phyloP scores from a whole-genome alignment of 2,329 filamentous ascomycete genomes.

The Penicillium sp. region DNA sequence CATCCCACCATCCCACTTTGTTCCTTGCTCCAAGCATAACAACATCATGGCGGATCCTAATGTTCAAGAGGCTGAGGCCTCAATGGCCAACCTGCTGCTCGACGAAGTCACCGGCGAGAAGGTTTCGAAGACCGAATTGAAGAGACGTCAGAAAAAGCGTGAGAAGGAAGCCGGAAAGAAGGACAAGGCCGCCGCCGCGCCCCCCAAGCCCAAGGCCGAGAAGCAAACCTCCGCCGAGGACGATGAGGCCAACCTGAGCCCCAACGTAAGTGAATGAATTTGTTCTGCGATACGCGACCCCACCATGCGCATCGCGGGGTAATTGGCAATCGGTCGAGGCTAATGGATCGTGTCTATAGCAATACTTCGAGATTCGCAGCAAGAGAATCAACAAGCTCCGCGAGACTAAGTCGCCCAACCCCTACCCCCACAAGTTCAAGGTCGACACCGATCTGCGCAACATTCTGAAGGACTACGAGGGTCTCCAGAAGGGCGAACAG shows the following conservation, averaged over 20 bases:
- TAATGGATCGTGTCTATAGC: slow-evolving; percentile 46
- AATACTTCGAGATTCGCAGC: slow-evolving; percentile 97
- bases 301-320: background rate
- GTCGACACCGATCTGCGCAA: slow-evolving; percentile 79
- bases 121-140: slow-evolving; percentile 82
- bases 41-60: slow-evolving; percentile 45
- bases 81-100: slow-evolving; percentile 72
- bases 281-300: accelerated
- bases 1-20: slow-evolving; percentile 26
- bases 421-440: slow-evolving; percentile 93
- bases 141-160: slow-evolving; percentile 92
- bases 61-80: slow-evolving; percentile 49
- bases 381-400: slow-evolving; percentile 76
- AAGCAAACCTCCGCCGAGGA: slow-evolving; percentile 64
- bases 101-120: slow-evolving; percentile 93
- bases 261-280: slow-evolving; percentile 59
- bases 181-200: slow-evolving; percentile 73
- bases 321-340: slow-evolving; percentile 9
- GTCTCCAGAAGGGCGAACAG: slow-evolving; percentile 83
- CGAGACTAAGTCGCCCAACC: slow-evolving; percentile 72
- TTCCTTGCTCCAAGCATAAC: too few relatives aligned
- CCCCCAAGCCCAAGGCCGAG: slow-evolving; percentile 59
- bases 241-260: slow-evolving; percentile 72
- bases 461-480: slow-evolving; percentile 74
- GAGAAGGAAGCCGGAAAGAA: slow-evolving; percentile 86